phyloP scores from a whole-genome alignment of 2,329 filamentous ascomycete genomes.

The Clonostachys byssicola region DNA sequence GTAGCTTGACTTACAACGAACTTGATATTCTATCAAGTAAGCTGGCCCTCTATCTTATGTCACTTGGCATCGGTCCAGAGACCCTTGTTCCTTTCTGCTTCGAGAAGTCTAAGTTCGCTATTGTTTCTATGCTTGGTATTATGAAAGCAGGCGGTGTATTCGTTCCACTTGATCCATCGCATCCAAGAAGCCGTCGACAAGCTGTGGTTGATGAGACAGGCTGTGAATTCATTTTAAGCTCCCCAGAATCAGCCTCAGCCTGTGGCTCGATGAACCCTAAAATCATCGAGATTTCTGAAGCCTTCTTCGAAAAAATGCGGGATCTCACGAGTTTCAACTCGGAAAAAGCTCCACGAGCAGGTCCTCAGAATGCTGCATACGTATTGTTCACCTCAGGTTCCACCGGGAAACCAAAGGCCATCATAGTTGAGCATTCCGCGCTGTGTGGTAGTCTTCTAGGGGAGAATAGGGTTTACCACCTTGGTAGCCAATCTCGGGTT shows the following conservation, averaged over 20 bases:
- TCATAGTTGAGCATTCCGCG: constrained; percentile 9
- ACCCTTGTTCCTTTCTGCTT: constrained; percentile 2
- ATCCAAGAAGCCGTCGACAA: not conserved
- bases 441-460: constrained; percentile 6
- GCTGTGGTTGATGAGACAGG: not conserved
- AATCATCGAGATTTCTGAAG: not conserved
- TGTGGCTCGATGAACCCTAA: not conserved
- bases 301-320: not conserved
- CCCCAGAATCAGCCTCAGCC: constrained; percentile 11
- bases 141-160: not conserved
- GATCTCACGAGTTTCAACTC: not conserved
- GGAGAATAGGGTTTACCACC: not conserved
- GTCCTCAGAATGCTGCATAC: constrained; percentile 6
- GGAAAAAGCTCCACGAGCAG: not conserved
- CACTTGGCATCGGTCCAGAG: constrained; percentile 14
- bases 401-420: constrained; percentile 12
- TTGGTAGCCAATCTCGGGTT: constrained; percentile 16
- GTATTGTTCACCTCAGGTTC: constrained; percentile 11
- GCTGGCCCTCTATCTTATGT: constrained; percentile 1
- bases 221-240: not conserved
- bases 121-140: not conserved
- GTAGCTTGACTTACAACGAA: constrained; percentile 1
- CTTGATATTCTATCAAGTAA: constrained; percentile 1
- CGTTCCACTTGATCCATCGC: not conserved
- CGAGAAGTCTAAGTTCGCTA: not conserved